Evolutionary conservation across 768 basidiomycete genomes (phyloP).

Genomic region (Phaeotremella fagi): DNA sequence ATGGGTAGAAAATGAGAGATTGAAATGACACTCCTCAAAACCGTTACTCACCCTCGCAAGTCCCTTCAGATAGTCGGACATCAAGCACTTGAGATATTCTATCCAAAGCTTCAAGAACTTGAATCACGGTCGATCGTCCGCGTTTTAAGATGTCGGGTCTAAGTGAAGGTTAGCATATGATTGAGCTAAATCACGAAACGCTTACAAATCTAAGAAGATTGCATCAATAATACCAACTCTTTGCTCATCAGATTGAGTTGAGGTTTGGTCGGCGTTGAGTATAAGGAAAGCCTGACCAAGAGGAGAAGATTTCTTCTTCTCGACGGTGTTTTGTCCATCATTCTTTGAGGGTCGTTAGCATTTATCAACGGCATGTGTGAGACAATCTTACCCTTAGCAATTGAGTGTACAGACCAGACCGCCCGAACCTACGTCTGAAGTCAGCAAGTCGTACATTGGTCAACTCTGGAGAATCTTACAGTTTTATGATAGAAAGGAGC

Average conservation of each 20-base stretch:
- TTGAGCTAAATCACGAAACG: background rate
- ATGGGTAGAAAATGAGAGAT: background rate
- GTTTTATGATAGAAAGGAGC: slow-evolving; percentile 8
- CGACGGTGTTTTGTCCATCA: background rate
- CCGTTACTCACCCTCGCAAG: slow-evolving; percentile 12
- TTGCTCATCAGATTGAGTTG: background rate
- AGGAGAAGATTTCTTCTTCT: background rate
- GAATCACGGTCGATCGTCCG: slow-evolving; percentile 18
- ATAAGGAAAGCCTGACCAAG: background rate
- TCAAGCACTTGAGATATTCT: slow-evolving; percentile 4
- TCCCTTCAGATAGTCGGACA: slow-evolving; percentile 16
- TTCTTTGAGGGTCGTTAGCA: background rate
- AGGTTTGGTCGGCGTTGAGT: background rate
- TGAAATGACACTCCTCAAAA: too few relatives aligned
- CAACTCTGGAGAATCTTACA: slow-evolving; percentile 3
- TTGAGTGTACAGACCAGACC: slow-evolving; percentile 26
- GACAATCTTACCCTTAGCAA: slow-evolving; percentile 12
- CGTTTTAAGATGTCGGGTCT: slow-evolving; percentile 28
- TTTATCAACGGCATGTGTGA: background rate
- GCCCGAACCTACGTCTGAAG: slow-evolving; percentile 16
- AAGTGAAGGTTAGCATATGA: background rate
- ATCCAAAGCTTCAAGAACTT: slow-evolving; percentile 14
- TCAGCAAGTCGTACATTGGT: background rate
- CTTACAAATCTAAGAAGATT: slow-evolving; percentile 14
- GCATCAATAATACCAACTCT: slow-evolving; percentile 6